Base-by-base conservation (phyloP, 2,329 filamentous ascomycete species). In the Coniochaeta sp. region DNA sequence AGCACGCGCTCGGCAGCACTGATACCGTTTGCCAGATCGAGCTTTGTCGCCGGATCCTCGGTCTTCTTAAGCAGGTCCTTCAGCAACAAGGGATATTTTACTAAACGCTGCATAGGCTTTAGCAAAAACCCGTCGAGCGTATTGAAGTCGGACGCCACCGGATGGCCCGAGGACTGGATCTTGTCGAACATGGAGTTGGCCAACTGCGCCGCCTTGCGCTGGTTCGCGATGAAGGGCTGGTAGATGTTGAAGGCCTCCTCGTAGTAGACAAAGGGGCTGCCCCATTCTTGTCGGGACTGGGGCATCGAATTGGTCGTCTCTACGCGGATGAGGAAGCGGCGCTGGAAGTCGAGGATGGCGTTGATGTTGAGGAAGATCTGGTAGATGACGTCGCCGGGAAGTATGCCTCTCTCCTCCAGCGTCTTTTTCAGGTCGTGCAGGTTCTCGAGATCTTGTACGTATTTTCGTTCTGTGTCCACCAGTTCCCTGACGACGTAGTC, bases 361-460 rank as follows among this genome's bases (percentile, higher is more conserved):
- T 97, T 96, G 64, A 97, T 83, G 69, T 99, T 99, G 55, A 97
- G 78, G 70, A 99, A 99, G 56, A 99, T 96, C 63, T 91, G 85
- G 71, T 97, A 91, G 20, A 96, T 86, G 9, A 86, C 82, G 65
- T 99, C 94, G 51, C 94, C 92, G 2, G 89, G 87, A 57, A 97
- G 83, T 32, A 90, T 83, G 32, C 91, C 91, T 58, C 86, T 91
- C 65, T 95, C 87, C 61, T 96, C 91, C 51, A 97, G 76, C 22
- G 86, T 82, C 70, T 89, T 92, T 72, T 96, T 97, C 64, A 97
- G 79, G 48, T 91, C 86, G 66, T 97, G 91, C 31, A 99, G 70
- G 59, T 96, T 92, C 67, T 97, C 92, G 50, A 99, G 73, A 72
- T 99, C 94, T 67, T 97, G 91, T 4, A 97, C 94, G 61, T 99